Conservation (phyloP, 2,329 filamentous ascomycete genomes). For the Neofusicoccum sp. region DNA sequence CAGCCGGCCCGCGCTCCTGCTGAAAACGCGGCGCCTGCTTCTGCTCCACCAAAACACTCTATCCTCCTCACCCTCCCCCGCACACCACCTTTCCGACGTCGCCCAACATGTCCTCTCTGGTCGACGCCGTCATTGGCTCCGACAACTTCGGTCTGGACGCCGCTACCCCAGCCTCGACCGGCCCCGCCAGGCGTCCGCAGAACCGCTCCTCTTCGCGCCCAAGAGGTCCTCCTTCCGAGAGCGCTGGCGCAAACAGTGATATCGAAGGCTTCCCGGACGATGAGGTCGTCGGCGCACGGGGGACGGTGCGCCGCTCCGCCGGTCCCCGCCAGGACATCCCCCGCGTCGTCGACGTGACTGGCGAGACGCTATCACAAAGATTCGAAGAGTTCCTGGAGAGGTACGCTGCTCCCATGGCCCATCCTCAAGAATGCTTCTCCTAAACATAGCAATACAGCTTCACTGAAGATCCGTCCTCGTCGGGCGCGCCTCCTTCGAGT, state of each 20-base stretch:
- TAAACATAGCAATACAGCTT: conserved; percentile 46
- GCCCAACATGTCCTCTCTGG: conserved; percentile 49
- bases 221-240: conserved; percentile 52
- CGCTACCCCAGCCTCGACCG: conserved; percentile 37
- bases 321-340: conserved; percentile 59
- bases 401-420: too few relatives aligned
- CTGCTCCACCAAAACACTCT: conserved; percentile 6
- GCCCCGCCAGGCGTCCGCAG: conserved; percentile 36
- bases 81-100: background rate
- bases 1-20: background rate
- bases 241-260: conserved; percentile 55
- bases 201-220: conserved; percentile 55
- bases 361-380: conserved; percentile 69
- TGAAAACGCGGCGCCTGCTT: conserved; percentile 7
- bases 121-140: conserved; percentile 51
- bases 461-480: conserved; percentile 65
- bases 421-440: too few relatives aligned
- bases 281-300: conserved; percentile 56
- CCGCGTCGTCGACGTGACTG: conserved; percentile 73
- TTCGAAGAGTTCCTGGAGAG: conserved; percentile 79
- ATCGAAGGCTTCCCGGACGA: conserved; percentile 61
- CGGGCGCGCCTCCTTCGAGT: conserved; percentile 64
- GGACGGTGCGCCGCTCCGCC: conserved; percentile 45
- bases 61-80: background rate
- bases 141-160: conserved; percentile 36